Percentiles rank a stretch among this genome's conserved stretches.
phyloP scores from a whole-genome alignment of 2,329 filamentous ascomycete species.

The Xylariomycetidae sp. region DNA sequence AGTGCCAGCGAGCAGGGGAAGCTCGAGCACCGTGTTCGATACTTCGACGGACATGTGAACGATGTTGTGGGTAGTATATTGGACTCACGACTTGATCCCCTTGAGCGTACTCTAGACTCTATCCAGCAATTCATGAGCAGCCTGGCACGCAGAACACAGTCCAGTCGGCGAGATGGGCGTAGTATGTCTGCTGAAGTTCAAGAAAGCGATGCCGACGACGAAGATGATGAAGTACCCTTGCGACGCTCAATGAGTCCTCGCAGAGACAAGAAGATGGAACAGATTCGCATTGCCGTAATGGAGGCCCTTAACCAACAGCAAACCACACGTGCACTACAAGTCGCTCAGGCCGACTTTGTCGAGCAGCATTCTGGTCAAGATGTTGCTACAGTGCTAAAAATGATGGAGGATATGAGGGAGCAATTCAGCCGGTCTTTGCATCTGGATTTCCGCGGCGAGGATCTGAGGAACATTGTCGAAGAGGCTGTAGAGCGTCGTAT shows the following conservation, averaged over 20 bases:
- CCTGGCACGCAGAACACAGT: slow-evolving; percentile 50
- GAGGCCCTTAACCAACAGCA: slow-evolving; percentile 67
- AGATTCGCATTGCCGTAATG: slow-evolving; percentile 67
- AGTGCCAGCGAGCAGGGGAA: slow-evolving; percentile 80
- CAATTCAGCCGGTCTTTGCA: slow-evolving; percentile 43
- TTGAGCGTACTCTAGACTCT: slow-evolving; percentile 71
- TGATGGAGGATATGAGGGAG: slow-evolving; percentile 59
- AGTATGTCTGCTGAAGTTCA: slow-evolving; percentile 66
- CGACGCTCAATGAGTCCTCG: slow-evolving; percentile 72
- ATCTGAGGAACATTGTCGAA: slow-evolving; percentile 59
- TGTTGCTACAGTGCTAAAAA: slow-evolving; percentile 57
- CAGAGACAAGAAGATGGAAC: slow-evolving; percentile 74
- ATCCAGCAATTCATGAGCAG: slow-evolving; percentile 68
- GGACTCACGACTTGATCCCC: slow-evolving; percentile 69
- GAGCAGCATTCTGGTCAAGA: slow-evolving; percentile 27
- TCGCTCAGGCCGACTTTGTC: slow-evolving; percentile 21
- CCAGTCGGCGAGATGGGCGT: slow-evolving; percentile 55
- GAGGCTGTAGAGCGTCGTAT: slow-evolving; percentile 57
- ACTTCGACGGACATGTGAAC: slow-evolving; percentile 90
- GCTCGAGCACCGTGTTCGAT: slow-evolving; percentile 72
- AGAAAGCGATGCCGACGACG: slow-evolving; percentile 91
- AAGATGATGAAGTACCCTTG: slow-evolving; percentile 67
- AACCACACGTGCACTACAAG: slow-evolving; percentile 31
- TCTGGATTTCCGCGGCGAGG: slow-evolving; percentile 42
- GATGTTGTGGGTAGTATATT: slow-evolving; percentile 76